Conservation (phyloP, 208 protist species). For the Leishmania lainsoni region DNA sequence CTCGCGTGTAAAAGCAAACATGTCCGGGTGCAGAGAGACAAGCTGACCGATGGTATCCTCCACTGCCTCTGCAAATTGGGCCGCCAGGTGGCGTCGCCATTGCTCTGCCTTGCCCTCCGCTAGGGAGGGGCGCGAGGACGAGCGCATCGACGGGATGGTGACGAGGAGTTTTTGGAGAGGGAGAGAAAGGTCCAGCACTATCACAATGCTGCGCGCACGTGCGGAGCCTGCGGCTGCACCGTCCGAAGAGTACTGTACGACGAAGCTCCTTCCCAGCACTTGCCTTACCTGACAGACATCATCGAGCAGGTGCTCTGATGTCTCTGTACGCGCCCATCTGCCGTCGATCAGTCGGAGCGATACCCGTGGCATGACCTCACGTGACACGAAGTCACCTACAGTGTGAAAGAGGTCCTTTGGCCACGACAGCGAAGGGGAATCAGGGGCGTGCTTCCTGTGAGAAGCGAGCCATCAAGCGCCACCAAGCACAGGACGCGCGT, state of each 20-base stretch:
- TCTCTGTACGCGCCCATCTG: constrained; percentile 5
- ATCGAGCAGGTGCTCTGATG: not conserved
- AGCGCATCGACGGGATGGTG: not conserved
- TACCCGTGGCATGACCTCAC: constrained; percentile 32
- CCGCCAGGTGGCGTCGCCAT: not conserved
- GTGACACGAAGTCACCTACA: constrained; percentile 26
- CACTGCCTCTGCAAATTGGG: constrained; percentile 42
- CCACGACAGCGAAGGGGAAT: not conserved
- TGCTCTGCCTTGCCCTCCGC: not conserved
- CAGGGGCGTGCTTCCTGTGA: not conserved
- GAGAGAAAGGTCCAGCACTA: constrained; percentile 40
- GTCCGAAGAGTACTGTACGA: not conserved
- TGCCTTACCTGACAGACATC: constrained; percentile 18
- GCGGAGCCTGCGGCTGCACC: not conserved
- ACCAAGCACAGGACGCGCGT: constrained; percentile 14
- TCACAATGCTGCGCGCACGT: constrained; percentile 29
- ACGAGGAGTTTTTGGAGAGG: constrained; percentile 3
- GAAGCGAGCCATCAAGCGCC: constrained; percentile 14
- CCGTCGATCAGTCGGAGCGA: constrained; percentile 22
- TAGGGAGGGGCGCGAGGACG: not conserved
- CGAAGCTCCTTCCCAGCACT: constrained; percentile 40
- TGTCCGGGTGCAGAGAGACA: constrained; percentile 50
- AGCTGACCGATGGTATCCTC: constrained; percentile 44
- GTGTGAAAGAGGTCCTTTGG: constrained; percentile 10
- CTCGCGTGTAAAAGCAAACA: constrained; percentile 30